These are phyloP conservation scores for Backusella tuberculispora DNA, from an alignment of 192 early-diverging fungal species.

Conservation along the genomic window DNA sequence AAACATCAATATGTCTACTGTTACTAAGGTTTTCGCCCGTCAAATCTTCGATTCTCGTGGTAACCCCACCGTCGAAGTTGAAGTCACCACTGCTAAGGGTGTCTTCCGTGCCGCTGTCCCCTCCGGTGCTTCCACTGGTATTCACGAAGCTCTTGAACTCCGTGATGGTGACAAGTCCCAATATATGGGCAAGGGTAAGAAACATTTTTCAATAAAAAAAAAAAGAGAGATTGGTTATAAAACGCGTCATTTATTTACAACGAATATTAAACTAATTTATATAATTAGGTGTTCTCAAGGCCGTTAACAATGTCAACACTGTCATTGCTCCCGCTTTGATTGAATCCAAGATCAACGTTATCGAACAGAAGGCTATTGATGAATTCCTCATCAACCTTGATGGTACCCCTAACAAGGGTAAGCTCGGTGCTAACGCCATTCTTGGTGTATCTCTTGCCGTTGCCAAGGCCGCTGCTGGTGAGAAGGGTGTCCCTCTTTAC, in stretches of 20 bases:
- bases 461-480: constrained; percentile 93
- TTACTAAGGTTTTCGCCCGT: constrained; percentile 45
- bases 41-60: constrained; percentile 99
- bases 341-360: constrained; percentile 79
- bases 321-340: constrained; percentile 85
- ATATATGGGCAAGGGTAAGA: constrained; percentile 94
- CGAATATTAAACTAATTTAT: constrained; percentile 59
- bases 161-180: constrained; percentile 85
- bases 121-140: constrained; percentile 97
- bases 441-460: constrained; percentile 98
- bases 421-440: constrained; percentile 98
- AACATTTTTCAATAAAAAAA: not conserved
- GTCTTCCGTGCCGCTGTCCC: constrained; percentile 97
- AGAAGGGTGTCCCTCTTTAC: constrained; percentile 95
- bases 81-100: constrained; percentile 92
- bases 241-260: not conserved
- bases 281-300: constrained; percentile 80
- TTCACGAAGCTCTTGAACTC: constrained; percentile 98
- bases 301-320: constrained; percentile 91
- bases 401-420: constrained; percentile 95
- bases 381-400: constrained; percentile 91
- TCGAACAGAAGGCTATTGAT: constrained; percentile 88
- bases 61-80: constrained; percentile 99
- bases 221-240: not conserved
- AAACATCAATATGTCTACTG: constrained; percentile 7